Percentiles rank a stretch among this genome's conserved stretches.
These are phyloP conservation scores for Gynochthodes officinalis DNA, from an alignment of 257 asterid species.

Conservation along the genomic window DNA sequence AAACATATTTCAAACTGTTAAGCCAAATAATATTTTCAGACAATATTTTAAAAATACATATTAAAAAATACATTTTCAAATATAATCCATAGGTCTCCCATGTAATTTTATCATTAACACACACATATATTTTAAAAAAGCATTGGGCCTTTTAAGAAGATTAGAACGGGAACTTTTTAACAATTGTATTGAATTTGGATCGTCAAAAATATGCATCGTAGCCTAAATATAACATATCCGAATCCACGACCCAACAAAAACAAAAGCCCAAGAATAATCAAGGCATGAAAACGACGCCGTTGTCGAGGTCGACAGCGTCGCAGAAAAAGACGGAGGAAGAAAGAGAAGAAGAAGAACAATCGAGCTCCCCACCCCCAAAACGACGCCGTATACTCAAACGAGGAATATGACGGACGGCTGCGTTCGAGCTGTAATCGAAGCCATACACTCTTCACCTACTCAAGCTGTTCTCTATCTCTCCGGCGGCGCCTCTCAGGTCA, in stretches of 20 bases:
- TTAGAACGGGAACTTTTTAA: no score
- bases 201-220: no score
- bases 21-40: no score
- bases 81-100: no score
- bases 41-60: no score
- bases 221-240: background rate
- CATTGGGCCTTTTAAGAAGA: no score
- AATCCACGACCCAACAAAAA: background rate
- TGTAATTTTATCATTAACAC: no score
- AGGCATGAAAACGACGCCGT: background rate
- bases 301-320: background rate
- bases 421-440: slow-evolving; percentile 63
- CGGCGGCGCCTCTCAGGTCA: slow-evolving; percentile 97
- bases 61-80: no score
- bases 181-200: no score
- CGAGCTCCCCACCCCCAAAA: background rate
- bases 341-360: background rate
- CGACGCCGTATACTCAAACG: slow-evolving; percentile 14
- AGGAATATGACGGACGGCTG: slow-evolving; percentile 50
- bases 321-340: background rate
- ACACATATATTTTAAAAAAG: no score
- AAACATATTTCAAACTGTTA: no score
- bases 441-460: slow-evolving; percentile 68
- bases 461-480: slow-evolving; percentile 77
- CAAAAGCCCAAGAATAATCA: background rate